A percentile compares a stretch with the other conserved stretches of the same genome.
Conservation (phyloP, 176 grass and related monocot genomes). For the Phoenix dactylifera region DNA sequence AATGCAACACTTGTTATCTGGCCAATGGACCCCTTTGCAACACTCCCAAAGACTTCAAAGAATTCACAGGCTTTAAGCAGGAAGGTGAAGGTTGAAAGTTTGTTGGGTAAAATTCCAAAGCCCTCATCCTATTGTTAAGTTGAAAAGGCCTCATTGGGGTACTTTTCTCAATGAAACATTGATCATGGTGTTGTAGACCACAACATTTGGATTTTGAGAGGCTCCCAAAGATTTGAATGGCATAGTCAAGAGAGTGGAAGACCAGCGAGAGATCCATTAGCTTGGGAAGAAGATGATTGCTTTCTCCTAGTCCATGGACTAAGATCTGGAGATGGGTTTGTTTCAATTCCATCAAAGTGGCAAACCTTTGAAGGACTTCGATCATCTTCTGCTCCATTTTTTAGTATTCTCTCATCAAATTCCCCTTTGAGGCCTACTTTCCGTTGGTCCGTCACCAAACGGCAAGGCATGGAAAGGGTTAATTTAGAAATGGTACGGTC, state of each 20-base stretch:
- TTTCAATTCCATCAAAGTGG: conserved; percentile 9
- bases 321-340: conserved; percentile 34
- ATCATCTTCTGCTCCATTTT: conserved; percentile 13
- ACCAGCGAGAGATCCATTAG: conserved; percentile 30
- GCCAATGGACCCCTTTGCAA: conserved; percentile 24
- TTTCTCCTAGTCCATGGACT: conserved; percentile 15
- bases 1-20: conserved; percentile 24
- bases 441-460: too few relatives aligned
- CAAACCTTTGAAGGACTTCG: not conserved
- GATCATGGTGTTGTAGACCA: conserved; percentile 39
- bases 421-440: too few relatives aligned
- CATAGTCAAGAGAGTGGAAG: conserved; percentile 7
- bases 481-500: too few relatives aligned
- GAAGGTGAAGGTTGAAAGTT: conserved; percentile 52
- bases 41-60: conserved; percentile 2
- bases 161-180: conserved; percentile 16
- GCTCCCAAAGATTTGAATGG: not conserved
- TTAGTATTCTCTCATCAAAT: not conserved
- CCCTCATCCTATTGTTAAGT: conserved; percentile 29
- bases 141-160: conserved; percentile 7
- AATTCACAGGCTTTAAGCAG: conserved; percentile 31
- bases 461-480: too few relatives aligned
- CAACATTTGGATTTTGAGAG: conserved; percentile 6
- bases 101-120: conserved; percentile 18
- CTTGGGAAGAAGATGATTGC: conserved; percentile 24